Percentiles rank a stretch among this genome's conserved stretches.
These are phyloP conservation scores for Fusarium tuaranense DNA, from an alignment of 2,329 filamentous ascomycete species.

Conservation along the genomic window DNA sequence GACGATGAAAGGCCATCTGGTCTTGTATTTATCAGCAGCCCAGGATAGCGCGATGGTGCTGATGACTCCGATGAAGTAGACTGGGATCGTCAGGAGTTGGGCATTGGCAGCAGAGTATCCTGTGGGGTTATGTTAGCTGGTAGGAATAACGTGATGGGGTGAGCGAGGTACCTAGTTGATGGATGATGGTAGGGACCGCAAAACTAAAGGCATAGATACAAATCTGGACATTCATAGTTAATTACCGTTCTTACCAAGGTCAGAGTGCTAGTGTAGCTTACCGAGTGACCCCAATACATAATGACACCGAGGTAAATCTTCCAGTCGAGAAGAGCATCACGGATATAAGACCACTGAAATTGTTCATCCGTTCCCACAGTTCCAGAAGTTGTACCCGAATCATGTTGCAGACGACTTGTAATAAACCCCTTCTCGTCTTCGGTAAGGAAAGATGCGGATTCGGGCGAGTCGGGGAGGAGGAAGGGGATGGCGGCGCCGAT, in stretches of 20 bases:
- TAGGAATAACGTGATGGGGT: too few species aligned
- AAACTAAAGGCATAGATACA: not conserved
- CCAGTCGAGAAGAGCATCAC: not conserved
- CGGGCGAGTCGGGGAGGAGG: not conserved
- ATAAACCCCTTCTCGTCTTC: not conserved
- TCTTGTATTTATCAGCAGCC: not conserved
- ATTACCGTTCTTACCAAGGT: too few species aligned
- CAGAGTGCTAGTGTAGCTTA: not conserved
- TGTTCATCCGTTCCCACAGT: not conserved
- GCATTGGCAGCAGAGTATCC: constrained; percentile 5
- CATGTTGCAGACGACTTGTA: not conserved
- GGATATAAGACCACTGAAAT: not conserved
- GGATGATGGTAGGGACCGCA: not conserved
- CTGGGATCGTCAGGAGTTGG: constrained; percentile 9
- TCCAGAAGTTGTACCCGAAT: not conserved
- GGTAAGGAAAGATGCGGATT: constrained; percentile 3
- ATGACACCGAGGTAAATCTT: not conserved
- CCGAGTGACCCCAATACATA: not conserved
- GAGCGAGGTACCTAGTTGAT: not conserved
- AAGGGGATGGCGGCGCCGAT: not conserved
- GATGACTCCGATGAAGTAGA: not conserved
- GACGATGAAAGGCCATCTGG: constrained; percentile 6
- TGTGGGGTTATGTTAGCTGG: too few species aligned
- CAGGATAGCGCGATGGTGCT: not conserved
- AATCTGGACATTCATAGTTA: not conserved